Conservation (phyloP, 2,329 filamentous ascomycete species). For the Neurospora sp. region DNA sequence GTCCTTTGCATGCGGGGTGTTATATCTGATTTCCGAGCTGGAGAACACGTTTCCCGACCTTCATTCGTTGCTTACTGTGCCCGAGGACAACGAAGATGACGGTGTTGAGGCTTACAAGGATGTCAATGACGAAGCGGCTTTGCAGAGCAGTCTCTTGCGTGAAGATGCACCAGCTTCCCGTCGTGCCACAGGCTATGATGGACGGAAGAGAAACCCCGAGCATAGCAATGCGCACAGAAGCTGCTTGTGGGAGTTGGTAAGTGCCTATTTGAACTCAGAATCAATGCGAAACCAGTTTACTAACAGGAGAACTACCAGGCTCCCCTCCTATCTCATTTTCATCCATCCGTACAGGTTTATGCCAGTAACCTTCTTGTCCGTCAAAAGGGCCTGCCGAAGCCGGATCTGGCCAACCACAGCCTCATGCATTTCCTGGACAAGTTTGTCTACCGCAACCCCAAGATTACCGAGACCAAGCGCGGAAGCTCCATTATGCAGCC, state of each 20-base stretch:
- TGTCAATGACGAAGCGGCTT: slow-evolving; percentile 39
- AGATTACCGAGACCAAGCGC: slow-evolving; percentile 55
- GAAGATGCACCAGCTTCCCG: slow-evolving; percentile 12
- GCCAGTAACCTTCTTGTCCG: slow-evolving; percentile 61
- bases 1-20: slow-evolving; percentile 82
- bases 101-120: slow-evolving; percentile 48
- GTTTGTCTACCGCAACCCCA: slow-evolving; percentile 95
- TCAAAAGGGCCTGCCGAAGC: slow-evolving; percentile 69
- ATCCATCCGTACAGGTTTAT: slow-evolving; percentile 84
- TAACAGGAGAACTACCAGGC: slow-evolving; percentile 25
- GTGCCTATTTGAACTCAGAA: slow-evolving; percentile 19
- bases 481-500: slow-evolving; percentile 97
- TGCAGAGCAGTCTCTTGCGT: slow-evolving; percentile 11
- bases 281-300: slow-evolving; percentile 1
- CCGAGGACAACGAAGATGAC: slow-evolving; percentile 68
- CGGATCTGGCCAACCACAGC: slow-evolving; percentile 81
- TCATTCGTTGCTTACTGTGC: slow-evolving; percentile 65
- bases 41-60: slow-evolving; percentile 72
- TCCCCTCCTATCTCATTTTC: slow-evolving; percentile 73
- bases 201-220: slow-evolving; percentile 82
- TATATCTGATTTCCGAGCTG: slow-evolving; percentile 80
- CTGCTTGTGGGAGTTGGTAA: slow-evolving; percentile 84
- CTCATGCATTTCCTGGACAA: slow-evolving; percentile 94
- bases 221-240: slow-evolving; percentile 88
- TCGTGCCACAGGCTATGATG: slow-evolving; percentile 52